A percentile compares a stretch with the other conserved stretches of the same genome.
These are phyloP conservation scores for Cichorium intybus DNA, from an alignment of 140 eudicot genomes.

Conservation along the genomic window DNA sequence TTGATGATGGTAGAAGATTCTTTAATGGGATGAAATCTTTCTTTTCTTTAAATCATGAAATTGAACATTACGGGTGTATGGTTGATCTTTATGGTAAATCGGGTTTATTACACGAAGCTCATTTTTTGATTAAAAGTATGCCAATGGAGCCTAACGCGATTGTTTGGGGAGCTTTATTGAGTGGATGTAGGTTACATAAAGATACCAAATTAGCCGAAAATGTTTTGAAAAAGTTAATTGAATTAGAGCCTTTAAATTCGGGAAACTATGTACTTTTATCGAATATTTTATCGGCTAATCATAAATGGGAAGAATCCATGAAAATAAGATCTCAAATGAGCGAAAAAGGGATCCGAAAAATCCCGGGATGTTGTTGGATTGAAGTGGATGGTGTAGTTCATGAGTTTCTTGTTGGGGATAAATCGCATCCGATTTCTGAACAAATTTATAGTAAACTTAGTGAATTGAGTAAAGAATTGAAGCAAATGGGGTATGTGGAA, in stretches of 20 bases:
- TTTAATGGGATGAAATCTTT: slow-evolving; percentile 42
- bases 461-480: slow-evolving; percentile 45
- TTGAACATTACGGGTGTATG: slow-evolving; percentile 87
- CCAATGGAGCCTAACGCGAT: slow-evolving; percentile 80
- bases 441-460: slow-evolving; percentile 56
- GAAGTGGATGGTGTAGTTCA: slow-evolving; percentile 78
- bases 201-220: slow-evolving; percentile 72
- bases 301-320: slow-evolving; percentile 73
- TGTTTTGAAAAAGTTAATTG: slow-evolving; percentile 55
- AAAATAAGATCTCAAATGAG: slow-evolving; percentile 54
- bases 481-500: slow-evolving; percentile 63
- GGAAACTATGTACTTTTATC: slow-evolving; percentile 81
- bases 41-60: slow-evolving; percentile 45
- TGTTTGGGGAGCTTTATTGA: slow-evolving; percentile 88
- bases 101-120: slow-evolving; percentile 69
- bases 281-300: slow-evolving; percentile 66
- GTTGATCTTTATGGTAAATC: slow-evolving; percentile 83
- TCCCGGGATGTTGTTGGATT: slow-evolving; percentile 83
- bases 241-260: slow-evolving; percentile 78
- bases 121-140: slow-evolving; percentile 46
- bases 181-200: slow-evolving; percentile 76
- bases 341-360: slow-evolving; percentile 48
- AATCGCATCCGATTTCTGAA: slow-evolving; percentile 64
- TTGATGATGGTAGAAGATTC: slow-evolving; percentile 55
- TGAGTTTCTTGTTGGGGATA: slow-evolving; percentile 84